phyloP scores from a whole-genome alignment of 2,329 filamentous ascomycete genomes.

The Ophiosphaerella korrae region DNA sequence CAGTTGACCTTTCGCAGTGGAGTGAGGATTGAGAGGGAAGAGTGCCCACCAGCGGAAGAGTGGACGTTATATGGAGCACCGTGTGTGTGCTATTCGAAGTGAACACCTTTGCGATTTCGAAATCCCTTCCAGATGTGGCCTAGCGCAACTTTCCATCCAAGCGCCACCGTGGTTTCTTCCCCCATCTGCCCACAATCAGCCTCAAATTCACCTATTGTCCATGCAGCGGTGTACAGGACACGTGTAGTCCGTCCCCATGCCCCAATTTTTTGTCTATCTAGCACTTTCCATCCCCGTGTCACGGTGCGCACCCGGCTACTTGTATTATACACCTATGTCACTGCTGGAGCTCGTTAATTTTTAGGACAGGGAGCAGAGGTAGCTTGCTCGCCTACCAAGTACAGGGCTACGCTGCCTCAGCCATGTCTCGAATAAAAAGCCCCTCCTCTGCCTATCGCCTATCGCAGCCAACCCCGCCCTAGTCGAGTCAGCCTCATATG shows the following conservation, averaged over 20 bases:
- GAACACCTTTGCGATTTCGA: constrained; percentile 38
- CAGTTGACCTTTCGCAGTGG: constrained; percentile 19
- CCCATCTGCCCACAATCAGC: constrained; percentile 32
- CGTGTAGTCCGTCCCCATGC: constrained; percentile 30
- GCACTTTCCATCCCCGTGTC: not conserved
- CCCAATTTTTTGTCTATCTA: constrained; percentile 23
- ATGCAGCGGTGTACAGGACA: constrained; percentile 37
- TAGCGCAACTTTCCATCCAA: constrained; percentile 16
- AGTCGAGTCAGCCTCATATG: constrained; percentile 12
- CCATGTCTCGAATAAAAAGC: not conserved
- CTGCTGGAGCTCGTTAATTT: not conserved
- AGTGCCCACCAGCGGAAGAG: constrained; percentile 23
- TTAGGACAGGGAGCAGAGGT: not conserved
- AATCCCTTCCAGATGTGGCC: constrained; percentile 22
- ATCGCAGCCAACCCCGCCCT: constrained; percentile 15
- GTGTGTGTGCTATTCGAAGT: constrained; percentile 33
- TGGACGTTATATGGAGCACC: constrained; percentile 37
- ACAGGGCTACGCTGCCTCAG: not conserved
- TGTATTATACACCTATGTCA: not conserved
- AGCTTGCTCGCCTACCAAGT: not conserved
- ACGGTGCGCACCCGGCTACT: not conserved
- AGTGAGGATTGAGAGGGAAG: constrained; percentile 26
- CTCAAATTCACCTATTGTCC: constrained; percentile 35
- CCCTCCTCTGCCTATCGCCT: constrained; percentile 8
- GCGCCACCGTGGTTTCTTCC: constrained; percentile 26